These are phyloP conservation scores for Eucalyptus grandis DNA, from an alignment of 345 rosid species.

Conservation along the genomic window DNA sequence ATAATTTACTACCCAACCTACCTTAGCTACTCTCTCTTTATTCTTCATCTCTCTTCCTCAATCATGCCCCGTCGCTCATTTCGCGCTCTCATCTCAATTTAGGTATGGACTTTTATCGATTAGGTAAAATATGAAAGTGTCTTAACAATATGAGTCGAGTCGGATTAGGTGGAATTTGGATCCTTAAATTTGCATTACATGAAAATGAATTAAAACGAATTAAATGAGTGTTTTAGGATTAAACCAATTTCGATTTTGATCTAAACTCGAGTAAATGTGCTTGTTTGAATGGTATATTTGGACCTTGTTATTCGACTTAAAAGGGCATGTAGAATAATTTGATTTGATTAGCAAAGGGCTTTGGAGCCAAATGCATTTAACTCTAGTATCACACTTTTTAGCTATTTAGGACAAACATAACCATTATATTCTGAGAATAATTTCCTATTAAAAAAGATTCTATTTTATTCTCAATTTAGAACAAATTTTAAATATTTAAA, in stretches of 20 bases:
- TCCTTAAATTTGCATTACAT: too few species aligned
- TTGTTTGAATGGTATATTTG: fast-evolving
- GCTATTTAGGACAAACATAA: fast-evolving
- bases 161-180: fast-evolving
- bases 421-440: fast-evolving
- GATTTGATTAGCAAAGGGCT: neutral
- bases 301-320: too few species aligned
- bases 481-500: fast-evolving
- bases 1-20: too few species aligned
- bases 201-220: fast-evolving
- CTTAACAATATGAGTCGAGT: fast-evolving
- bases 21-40: too few species aligned
- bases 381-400: fast-evolving
- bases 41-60: too few species aligned
- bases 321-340: neutral
- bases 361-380: neutral
- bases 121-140: too few species aligned
- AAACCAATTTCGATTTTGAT: fast-evolving
- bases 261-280: fast-evolving
- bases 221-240: fast-evolving
- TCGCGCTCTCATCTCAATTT: fast-evolving
- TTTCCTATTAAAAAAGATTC: fast-evolving
- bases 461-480: fast-evolving
- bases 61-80: fast-evolving
- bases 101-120: fast-evolving